Evolutionary conservation across 441 rosid species (phyloP).

Genomic region (Eutrema salsugineum): DNA sequence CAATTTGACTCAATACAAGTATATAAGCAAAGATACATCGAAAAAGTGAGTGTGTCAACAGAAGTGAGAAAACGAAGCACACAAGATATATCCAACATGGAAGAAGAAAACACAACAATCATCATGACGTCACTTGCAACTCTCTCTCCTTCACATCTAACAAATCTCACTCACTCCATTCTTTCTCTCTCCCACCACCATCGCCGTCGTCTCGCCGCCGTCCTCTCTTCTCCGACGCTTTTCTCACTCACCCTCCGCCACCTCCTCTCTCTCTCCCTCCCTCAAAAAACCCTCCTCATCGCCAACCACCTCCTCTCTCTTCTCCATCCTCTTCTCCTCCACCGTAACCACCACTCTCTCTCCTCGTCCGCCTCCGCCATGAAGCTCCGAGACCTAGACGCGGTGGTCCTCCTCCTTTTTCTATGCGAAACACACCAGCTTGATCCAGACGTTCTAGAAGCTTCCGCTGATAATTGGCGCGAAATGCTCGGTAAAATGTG

Average conservation of each 20-base stretch:
- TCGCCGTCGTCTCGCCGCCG: slow-evolving; percentile 56
- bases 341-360: slow-evolving; percentile 27
- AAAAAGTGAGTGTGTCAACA: slow-evolving; percentile 12
- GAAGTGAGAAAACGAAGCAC: slow-evolving; percentile 24
- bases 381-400: slow-evolving; percentile 67
- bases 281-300: slow-evolving; percentile 58
- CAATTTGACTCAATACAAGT: neutral
- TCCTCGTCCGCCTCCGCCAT: slow-evolving; percentile 10
- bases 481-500: slow-evolving; percentile 31
- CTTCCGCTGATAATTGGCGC: slow-evolving; percentile 59
- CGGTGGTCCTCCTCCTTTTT: slow-evolving; percentile 64
- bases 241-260: slow-evolving; percentile 71
- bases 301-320: slow-evolving; percentile 68
- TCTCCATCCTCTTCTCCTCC: slow-evolving; percentile 42
- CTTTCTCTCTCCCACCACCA: slow-evolving; percentile 46
- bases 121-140: slow-evolving; percentile 65
- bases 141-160: slow-evolving; percentile 45
- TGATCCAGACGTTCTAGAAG: slow-evolving; percentile 46
- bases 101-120: slow-evolving; percentile 38
- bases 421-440: slow-evolving; percentile 72
- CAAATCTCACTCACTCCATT: slow-evolving; percentile 49
- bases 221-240: slow-evolving; percentile 71
- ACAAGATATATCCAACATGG: slow-evolving; percentile 57
- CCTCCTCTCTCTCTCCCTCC: slow-evolving; percentile 71
- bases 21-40: slow-evolving; percentile 13